A percentile compares a stretch with the other conserved stretches of the same genome.
Conservation (phyloP, 176 grass and related monocot genomes). For the Zea mays region Zm-B73-REFERENCE-NAM-5.0 NC_050098.1:204189001-204189500, state of each 20-base stretch:
- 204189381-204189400: constrained; percentile 6
- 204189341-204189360: not conserved
- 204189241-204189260: not conserved
- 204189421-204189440: constrained; percentile 46
- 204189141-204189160: not conserved
- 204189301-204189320: not conserved
- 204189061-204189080: not conserved
- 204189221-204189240: not conserved
- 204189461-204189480: constrained; percentile 43
- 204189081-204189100: not conserved
- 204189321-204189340: not conserved
- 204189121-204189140: not conserved
- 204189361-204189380: not conserved
- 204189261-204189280: not conserved
- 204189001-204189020: not conserved
- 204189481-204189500: not conserved
- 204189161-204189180: not conserved
- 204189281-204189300: not conserved
- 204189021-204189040: not conserved
- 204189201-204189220: not conserved
- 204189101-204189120: not conserved
- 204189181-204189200: not conserved
- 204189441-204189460: constrained; percentile 53
- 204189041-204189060: not conserved
- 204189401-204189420: constrained; percentile 36